A percentile compares a stretch with the other conserved stretches of the same genome.
These are phyloP conservation scores for Ogataea trehalophila DNA, from an alignment of 805 yeast species.

Conservation along the genomic window DNA sequence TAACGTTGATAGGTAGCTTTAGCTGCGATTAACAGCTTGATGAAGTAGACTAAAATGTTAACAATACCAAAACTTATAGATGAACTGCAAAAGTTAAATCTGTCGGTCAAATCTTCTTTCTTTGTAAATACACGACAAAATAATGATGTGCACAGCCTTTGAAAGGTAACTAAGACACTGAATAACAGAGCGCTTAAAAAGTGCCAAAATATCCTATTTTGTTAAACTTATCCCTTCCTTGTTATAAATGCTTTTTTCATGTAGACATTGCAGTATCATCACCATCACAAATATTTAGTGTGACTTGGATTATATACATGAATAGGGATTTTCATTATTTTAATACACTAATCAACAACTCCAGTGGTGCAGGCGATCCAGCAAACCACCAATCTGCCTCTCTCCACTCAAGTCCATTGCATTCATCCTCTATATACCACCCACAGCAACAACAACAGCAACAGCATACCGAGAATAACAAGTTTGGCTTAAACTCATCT, in stretches of 20 bases:
- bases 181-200: too few species aligned
- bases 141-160: too few species aligned
- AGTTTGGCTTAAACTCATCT: slow-evolving; percentile 1
- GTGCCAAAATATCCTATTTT: too few species aligned
- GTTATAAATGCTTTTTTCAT: too few species aligned
- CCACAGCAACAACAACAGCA: slow-evolving; percentile 7
- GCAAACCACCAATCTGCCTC: slow-evolving; percentile 14
- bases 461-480: not conserved
- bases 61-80: too few species aligned
- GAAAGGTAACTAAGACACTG: too few species aligned
- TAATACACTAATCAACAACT: slow-evolving; percentile 11
- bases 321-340: slow-evolving; percentile 7
- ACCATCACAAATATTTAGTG: not conserved
- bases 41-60: too few species aligned
- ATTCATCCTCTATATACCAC: slow-evolving; percentile 17
- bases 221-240: too few species aligned
- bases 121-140: too few species aligned
- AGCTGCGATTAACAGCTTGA: not conserved
- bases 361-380: slow-evolving; percentile 1
- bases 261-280: not conserved
- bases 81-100: too few species aligned
- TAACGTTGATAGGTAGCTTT: not conserved
- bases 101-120: too few species aligned
- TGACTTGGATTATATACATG: not conserved
- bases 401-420: slow-evolving; percentile 19